These are phyloP conservation scores for Fusarium verrucosum DNA, from an alignment of 2,329 filamentous ascomycete genomes.

Conservation along the genomic window DNA sequence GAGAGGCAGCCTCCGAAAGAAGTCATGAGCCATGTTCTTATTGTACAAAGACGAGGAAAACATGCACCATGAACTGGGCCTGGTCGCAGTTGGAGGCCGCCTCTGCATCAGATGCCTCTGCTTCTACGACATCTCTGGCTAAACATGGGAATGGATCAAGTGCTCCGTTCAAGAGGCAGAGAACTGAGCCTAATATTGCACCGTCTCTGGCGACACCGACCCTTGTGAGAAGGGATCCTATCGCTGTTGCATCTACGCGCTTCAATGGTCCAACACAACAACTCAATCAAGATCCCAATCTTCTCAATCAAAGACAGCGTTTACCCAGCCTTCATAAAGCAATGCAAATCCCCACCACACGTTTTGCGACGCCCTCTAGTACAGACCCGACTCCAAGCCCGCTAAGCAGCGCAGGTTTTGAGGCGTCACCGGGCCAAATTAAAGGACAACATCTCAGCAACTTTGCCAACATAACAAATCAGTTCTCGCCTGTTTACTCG, in stretches of 20 bases:
- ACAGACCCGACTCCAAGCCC: not conserved
- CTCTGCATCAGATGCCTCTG: slow-evolving; percentile 17
- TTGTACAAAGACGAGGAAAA: slow-evolving; percentile 46
- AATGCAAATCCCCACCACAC: not conserved
- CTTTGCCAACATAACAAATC: not conserved
- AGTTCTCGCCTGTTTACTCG: not conserved
- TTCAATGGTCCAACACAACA: not conserved
- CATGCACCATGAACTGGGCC: slow-evolving; percentile 45
- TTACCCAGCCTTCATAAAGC: not conserved
- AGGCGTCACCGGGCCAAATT: slow-evolving; percentile 3
- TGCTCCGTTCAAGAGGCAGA: slow-evolving; percentile 18
- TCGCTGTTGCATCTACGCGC: not conserved
- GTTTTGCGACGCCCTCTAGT: not conserved
- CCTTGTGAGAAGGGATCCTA: not conserved
- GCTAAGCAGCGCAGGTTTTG: not conserved
- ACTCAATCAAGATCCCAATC: not conserved
- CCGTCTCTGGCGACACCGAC: not conserved
- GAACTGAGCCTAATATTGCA: not conserved
- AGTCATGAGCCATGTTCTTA: slow-evolving; percentile 43
- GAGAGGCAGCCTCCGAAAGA: slow-evolving; percentile 1
- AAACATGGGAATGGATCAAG: not conserved
- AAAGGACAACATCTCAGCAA: not conserved
- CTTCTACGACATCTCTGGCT: not conserved
- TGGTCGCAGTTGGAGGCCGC: slow-evolving; percentile 26
- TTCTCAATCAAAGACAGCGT: not conserved